Conservation (phyloP, 768 basidiomycete genomes). For the Phlebiopsis gigantea region DNA sequence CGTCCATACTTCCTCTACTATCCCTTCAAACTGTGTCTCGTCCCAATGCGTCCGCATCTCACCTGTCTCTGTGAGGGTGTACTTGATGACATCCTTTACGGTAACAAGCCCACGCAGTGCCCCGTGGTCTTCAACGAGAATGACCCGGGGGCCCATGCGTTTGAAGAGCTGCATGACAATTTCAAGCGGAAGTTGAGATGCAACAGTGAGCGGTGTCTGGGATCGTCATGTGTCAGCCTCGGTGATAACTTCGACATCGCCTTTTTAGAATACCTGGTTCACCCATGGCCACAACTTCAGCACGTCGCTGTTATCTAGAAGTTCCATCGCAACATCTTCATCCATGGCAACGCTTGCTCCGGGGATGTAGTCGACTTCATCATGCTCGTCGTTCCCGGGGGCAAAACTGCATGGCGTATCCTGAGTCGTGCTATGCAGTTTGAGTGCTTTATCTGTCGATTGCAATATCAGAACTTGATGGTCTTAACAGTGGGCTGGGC, state of each 20-base stretch:
- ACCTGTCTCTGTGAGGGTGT: constrained; percentile 45
- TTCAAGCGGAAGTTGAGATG: constrained; percentile 87
- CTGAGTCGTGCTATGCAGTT: constrained; percentile 51
- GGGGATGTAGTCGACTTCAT: constrained; percentile 37
- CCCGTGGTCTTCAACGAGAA: constrained; percentile 88
- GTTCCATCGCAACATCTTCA: constrained; percentile 65
- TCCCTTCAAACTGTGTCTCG: constrained; percentile 22
- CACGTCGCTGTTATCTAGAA: constrained; percentile 48
- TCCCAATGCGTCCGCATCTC: constrained; percentile 22
- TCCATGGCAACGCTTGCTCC: constrained; percentile 54
- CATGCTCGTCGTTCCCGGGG: constrained; percentile 44
- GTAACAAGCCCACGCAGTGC: constrained; percentile 81
- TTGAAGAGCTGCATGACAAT: constrained; percentile 98
- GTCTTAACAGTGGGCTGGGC: not conserved
- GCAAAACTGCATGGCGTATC: constrained; percentile 74
- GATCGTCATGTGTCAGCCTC: not conserved
- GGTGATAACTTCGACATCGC: not conserved
- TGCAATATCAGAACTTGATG: not conserved
- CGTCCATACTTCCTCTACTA: constrained; percentile 21
- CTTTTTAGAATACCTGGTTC: constrained; percentile 64
- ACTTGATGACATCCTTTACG: constrained; percentile 92
- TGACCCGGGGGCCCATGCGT: constrained; percentile 96
- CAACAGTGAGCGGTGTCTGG: constrained; percentile 92
- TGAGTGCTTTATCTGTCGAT: constrained; percentile 62
- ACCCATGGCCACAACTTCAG: constrained; percentile 87